Evolutionary conservation across 495 filamentous ascomycete species (phyloP), one percentile per base, ranked within the genome.

Genomic region (Friedmanniomyces endolithicus): DNA sequence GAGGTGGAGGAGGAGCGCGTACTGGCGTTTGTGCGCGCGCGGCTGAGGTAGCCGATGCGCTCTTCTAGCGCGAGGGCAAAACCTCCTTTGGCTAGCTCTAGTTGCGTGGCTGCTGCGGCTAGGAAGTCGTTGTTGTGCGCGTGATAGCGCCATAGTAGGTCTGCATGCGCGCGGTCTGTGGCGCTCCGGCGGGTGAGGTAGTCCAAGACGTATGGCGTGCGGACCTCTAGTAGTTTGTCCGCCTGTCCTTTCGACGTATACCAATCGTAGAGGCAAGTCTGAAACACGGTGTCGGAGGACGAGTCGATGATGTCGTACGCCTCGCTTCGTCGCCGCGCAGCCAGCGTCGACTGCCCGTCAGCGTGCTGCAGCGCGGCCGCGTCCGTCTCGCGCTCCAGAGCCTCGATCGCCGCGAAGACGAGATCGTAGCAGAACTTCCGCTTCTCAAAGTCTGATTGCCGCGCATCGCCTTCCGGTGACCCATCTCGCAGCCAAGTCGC

Each of bases 231-330:
- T 35, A 99, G 75, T 3, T 87, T 82, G 50, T 97, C 87, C 24
- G 73, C 82, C 79, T 85, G 87, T 34, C 83, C 82, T 64, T 89
- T 83, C 33, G 75, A 68, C 40, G 95, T 77, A 67, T 97, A 96
- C 94, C 94, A 99, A 56, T 96, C 92, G 65, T 96, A 99, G 49
- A 99, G 75, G 59, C 88, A 84, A 25, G 86, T 90, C 67, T 97
- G 80, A 70, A 97, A 99, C 0, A 95, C 82, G 60, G 95, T 87
- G 60, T 99, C 92, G 9, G 78, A 74, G 0, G 90, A 95, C 45
- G 75, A 79, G 63, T 92, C 83, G 63, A 97, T 84, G 0, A 94
- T 82, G 45, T 77, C 77, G 68, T 95, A 94, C 0, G 92, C 90
- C 69, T 99, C 92, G 50, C 77, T 78, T 57, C 85, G 79, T 57